Conservation (phyloP, 371 early-diverging fungal genomes). For the Mucor plumbeus region DNA sequence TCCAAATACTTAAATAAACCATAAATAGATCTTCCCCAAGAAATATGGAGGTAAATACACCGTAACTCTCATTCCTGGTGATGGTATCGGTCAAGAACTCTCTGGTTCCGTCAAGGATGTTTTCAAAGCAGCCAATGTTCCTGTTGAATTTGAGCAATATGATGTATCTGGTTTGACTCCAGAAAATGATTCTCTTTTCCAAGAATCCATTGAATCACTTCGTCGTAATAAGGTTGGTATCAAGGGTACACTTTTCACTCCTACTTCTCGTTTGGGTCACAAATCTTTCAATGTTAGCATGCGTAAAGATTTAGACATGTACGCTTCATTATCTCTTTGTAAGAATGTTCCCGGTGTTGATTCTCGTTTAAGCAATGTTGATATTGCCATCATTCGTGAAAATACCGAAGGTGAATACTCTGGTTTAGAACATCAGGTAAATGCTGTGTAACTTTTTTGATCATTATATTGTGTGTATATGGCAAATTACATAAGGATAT, state of each 20-base stretch:
- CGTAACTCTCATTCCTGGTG: constrained; percentile 97
- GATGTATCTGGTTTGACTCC: constrained; percentile 90
- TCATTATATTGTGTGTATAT: no score
- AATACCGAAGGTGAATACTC: constrained; percentile 99
- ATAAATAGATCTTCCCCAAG: constrained; percentile 43
- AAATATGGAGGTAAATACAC: constrained; percentile 81
- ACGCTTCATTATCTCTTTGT: constrained; percentile 88
- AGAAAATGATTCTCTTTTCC: constrained; percentile 72
- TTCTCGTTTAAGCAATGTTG: constrained; percentile 88
- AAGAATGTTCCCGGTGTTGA: constrained; percentile 84
- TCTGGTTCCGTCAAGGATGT: constrained; percentile 90
- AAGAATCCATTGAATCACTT: constrained; percentile 89
- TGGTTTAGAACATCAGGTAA: constrained; percentile 91
- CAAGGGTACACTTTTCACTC: constrained; percentile 96
- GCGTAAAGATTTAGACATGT: constrained; percentile 96
- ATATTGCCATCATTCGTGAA: constrained; percentile 97
- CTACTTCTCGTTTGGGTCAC: constrained; percentile 84
- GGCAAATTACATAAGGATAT: no score
- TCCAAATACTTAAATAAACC: not conserved
- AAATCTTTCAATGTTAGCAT: constrained; percentile 93
- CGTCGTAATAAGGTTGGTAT: constrained; percentile 94
- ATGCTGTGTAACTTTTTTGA: no score
- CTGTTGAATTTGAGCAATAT: constrained; percentile 94
- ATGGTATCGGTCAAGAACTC: constrained; percentile 95
- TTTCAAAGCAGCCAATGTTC: constrained; percentile 91